Evolutionary conservation across 352 stramenopile species (phyloP).

Genomic region (Phytopythium oedochilum): DNA sequence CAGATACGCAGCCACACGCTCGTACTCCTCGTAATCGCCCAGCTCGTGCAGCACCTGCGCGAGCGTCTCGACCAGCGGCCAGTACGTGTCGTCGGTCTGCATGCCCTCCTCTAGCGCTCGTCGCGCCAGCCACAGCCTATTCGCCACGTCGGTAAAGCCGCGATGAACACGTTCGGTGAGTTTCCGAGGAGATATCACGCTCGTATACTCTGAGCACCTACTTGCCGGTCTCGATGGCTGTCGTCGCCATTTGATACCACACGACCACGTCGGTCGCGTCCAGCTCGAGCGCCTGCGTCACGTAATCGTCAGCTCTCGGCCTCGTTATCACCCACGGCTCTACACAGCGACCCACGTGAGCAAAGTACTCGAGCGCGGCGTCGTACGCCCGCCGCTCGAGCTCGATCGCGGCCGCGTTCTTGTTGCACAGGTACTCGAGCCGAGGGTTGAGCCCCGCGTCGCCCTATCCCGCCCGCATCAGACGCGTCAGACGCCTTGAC

Average conservation of each 20-base stretch:
- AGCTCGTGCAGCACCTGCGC: slow-evolving; percentile 57
- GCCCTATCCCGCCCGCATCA: slow-evolving; percentile 5
- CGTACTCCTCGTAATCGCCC: slow-evolving; percentile 43
- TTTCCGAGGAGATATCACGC: no score
- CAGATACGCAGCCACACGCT: slow-evolving; percentile 40
- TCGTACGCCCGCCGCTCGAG: slow-evolving; percentile 36
- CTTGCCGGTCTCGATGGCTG: slow-evolving; percentile 54
- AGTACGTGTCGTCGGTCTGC: slow-evolving; percentile 53
- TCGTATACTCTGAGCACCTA: slow-evolving; percentile 5
- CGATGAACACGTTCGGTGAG: neutral
- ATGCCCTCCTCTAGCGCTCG: slow-evolving; percentile 53
- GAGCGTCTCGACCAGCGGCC: slow-evolving; percentile 50
- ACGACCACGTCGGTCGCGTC: slow-evolving; percentile 74
- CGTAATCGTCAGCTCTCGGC: neutral
- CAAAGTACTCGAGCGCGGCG: slow-evolving; percentile 39
- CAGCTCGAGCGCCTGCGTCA: slow-evolving; percentile 34
- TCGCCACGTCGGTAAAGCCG: neutral
- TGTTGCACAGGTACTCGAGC: slow-evolving; percentile 66
- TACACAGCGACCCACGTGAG: slow-evolving; percentile 12
- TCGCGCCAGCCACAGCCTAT: slow-evolving; percentile 55
- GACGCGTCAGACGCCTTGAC: neutral
- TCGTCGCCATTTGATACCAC: slow-evolving; percentile 64
- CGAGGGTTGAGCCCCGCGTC: slow-evolving; percentile 25
- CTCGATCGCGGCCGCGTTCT: slow-evolving; percentile 61
- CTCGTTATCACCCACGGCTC: neutral